These are phyloP conservation scores for Penicillium sp. DNA, from an alignment of 2,329 filamentous ascomycete species.

Conservation along the genomic window DNA sequence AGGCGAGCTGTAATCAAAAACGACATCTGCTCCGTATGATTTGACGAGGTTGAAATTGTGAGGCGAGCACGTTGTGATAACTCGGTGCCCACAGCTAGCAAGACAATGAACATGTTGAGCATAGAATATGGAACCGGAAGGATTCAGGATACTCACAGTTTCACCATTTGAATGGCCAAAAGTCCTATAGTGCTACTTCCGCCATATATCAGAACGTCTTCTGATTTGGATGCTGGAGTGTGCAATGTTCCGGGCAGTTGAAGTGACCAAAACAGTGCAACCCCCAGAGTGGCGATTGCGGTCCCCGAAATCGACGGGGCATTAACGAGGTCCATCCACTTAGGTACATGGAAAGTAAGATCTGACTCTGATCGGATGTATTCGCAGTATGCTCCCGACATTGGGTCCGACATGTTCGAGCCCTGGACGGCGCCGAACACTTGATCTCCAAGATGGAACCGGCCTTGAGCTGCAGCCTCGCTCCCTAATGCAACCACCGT, in stretches of 20 bases:
- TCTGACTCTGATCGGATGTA: slow-evolving; percentile 16
- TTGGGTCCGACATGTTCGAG: slow-evolving; percentile 19
- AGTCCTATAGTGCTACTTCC: slow-evolving; percentile 23
- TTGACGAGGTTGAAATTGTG: slow-evolving; percentile 34
- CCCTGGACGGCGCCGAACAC: slow-evolving; percentile 39
- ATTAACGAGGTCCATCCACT: slow-evolving; percentile 5
- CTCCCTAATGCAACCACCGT: slow-evolving; percentile 25
- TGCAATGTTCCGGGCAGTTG: slow-evolving; percentile 17
- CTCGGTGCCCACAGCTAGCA: slow-evolving; percentile 27
- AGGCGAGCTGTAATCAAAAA: slow-evolving; percentile 38
- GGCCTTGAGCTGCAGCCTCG: slow-evolving; percentile 9
- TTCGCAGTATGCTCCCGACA: slow-evolving; percentile 24
- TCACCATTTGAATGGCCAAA: slow-evolving; percentile 24
- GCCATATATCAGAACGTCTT: slow-evolving; percentile 22
- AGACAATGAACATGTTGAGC: not conserved
- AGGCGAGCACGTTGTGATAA: slow-evolving; percentile 37
- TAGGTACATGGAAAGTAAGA: slow-evolving; percentile 19
- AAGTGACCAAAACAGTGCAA: slow-evolving; percentile 26
- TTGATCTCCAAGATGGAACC: slow-evolving; percentile 33
- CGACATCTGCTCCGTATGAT: slow-evolving; percentile 34
- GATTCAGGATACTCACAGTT: slow-evolving; percentile 13
- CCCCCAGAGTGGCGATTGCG: slow-evolving; percentile 23
- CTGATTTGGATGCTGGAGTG: slow-evolving; percentile 4
- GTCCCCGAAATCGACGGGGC: slow-evolving; percentile 20
- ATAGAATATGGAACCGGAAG: not conserved